Percentiles rank a stretch among this genome's conserved stretches.
phyloP scores from a whole-genome alignment of 768 basidiomycete species.

The Russula virescens region DNA sequence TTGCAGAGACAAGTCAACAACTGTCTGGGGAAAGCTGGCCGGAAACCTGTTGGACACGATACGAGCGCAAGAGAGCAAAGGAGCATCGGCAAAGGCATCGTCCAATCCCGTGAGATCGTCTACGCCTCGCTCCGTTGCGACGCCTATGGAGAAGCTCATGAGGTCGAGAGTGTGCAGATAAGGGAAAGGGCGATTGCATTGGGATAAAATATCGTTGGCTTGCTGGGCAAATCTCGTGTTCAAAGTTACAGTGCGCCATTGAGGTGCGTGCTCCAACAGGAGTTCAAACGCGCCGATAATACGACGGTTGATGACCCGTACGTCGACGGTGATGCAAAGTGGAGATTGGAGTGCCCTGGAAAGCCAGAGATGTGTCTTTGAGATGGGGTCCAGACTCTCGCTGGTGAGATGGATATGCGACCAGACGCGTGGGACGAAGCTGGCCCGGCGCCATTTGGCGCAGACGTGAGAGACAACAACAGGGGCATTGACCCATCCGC shows the following conservation, averaged over 20 bases:
- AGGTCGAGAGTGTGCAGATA: slow-evolving; percentile 35
- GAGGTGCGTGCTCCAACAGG: slow-evolving; percentile 35
- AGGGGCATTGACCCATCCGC: slow-evolving; percentile 51
- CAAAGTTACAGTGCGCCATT: slow-evolving; percentile 44
- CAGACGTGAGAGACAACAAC: slow-evolving; percentile 54
- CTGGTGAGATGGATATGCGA: slow-evolving; percentile 49
- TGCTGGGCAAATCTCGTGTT: slow-evolving; percentile 35
- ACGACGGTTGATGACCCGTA: slow-evolving; percentile 32
- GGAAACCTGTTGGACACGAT: slow-evolving; percentile 21
- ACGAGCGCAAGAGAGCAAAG: slow-evolving; percentile 28
- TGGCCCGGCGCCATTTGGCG: slow-evolving; percentile 51
- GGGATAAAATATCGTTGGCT: slow-evolving; percentile 36
- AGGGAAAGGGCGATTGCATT: slow-evolving; percentile 35
- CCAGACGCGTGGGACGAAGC: slow-evolving; percentile 50
- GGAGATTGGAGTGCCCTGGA: slow-evolving; percentile 39
- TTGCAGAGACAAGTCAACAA: slow-evolving; percentile 16
- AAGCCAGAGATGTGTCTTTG: slow-evolving; percentile 47
- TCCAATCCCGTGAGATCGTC: slow-evolving; percentile 13
- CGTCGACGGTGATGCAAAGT: slow-evolving; percentile 41
- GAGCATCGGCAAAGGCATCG: slow-evolving; percentile 32
- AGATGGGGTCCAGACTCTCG: slow-evolving; percentile 38
- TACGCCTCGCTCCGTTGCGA: slow-evolving; percentile 3
- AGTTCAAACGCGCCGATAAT: slow-evolving; percentile 25
- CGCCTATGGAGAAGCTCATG: slow-evolving; percentile 14
- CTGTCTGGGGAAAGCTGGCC: slow-evolving; percentile 11